Conservation (phyloP, 257 asterid species). For the Solanum okadae region DNA sequence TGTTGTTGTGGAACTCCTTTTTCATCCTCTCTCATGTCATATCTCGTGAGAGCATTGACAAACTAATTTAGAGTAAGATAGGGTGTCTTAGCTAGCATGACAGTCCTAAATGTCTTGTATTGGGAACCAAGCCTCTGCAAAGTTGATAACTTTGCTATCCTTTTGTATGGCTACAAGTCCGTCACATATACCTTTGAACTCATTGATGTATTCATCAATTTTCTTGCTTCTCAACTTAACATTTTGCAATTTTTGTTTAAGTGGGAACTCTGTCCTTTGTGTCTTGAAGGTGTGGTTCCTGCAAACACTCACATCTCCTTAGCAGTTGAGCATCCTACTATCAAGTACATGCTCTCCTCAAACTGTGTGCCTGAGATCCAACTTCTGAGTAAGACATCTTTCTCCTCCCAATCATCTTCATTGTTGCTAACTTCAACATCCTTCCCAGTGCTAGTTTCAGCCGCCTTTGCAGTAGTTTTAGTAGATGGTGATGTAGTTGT, state of each 20-base stretch:
- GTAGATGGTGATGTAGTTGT: too few relatives aligned
- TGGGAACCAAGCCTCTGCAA: background rate
- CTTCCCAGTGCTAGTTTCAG: too few relatives aligned
- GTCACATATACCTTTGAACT: background rate
- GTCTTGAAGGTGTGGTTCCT: background rate
- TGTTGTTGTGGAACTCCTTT: background rate
- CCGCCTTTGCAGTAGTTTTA: too few relatives aligned
- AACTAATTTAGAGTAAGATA: background rate
- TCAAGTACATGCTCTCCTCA: background rate
- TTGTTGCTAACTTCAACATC: too few relatives aligned
- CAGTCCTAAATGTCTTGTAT: background rate
- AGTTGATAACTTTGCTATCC: background rate
- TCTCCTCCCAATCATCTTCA: too few relatives aligned
- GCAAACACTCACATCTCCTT: background rate
- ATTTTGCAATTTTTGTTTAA: background rate
- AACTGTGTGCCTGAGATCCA: background rate
- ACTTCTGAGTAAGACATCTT: background rate
- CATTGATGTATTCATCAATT: background rate
- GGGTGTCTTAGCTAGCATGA: background rate
- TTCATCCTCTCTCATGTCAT: background rate
- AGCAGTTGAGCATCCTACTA: background rate
- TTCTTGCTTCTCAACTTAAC: background rate
- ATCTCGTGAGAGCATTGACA: background rate
- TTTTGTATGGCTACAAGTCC: background rate
- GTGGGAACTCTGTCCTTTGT: background rate